These are phyloP conservation scores for Mallotus repandus DNA, from an alignment of 441 rosid species.

Conservation along the genomic window DNA sequence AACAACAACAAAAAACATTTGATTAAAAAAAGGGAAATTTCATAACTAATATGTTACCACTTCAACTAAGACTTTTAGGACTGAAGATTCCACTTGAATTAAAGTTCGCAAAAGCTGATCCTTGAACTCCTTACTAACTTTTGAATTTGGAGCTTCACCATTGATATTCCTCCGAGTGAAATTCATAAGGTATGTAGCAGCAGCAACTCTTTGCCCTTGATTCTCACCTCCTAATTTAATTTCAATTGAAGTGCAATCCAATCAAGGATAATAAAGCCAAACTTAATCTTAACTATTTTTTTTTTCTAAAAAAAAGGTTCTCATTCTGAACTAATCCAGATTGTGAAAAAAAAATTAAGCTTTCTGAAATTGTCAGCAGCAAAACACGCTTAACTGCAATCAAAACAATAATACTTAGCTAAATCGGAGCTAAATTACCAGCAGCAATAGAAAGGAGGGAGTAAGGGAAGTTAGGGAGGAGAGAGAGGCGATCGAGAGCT, in stretches of 20 bases:
- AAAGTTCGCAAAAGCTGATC: constrained; percentile 64
- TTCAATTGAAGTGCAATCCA: neutral
- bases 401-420: too few species aligned
- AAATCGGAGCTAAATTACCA: constrained; percentile 30
- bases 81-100: constrained; percentile 54
- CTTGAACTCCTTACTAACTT: constrained; percentile 69
- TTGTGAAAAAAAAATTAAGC: too few species aligned
- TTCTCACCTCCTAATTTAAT: constrained; percentile 53
- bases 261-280: neutral
- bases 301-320: too few species aligned
- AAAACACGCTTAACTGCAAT: too few species aligned
- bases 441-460: constrained; percentile 66
- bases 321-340: too few species aligned
- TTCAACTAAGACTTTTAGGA: constrained; percentile 78
- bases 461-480: constrained; percentile 60
- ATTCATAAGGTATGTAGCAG: constrained; percentile 81
- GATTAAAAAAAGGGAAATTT: neutral
- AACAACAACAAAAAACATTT: neutral
- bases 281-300: too few species aligned
- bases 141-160: constrained; percentile 33
- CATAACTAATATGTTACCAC: constrained; percentile 37
- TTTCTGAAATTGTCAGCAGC: too few species aligned
- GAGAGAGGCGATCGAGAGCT: constrained; percentile 67
- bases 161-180: constrained; percentile 51
- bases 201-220: constrained; percentile 66